Evolutionary conservation across 2,329 filamentous ascomycete genomes (phyloP).

Genomic region (Leptographium wingfieldii): DNA sequence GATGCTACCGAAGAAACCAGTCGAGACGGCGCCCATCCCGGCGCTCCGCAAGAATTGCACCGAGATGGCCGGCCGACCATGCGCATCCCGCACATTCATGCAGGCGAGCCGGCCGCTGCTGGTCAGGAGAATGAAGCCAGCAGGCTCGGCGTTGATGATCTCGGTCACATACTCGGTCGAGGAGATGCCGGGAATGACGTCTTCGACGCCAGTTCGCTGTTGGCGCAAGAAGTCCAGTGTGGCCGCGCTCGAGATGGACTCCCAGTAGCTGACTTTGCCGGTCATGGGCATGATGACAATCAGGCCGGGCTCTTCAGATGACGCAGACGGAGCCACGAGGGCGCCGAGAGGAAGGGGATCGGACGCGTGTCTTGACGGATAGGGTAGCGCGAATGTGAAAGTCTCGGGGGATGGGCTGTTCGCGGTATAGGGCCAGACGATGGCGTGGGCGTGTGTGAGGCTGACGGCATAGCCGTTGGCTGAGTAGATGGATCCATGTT

Average conservation of each 20-base stretch:
- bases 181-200: conserved; percentile 58
- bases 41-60: conserved; percentile 63
- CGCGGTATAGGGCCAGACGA: conserved; percentile 82
- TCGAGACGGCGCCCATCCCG: conserved; percentile 38
- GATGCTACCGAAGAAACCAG: conserved; percentile 70
- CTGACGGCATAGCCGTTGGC: conserved; percentile 63
- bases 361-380: conserved; percentile 50
- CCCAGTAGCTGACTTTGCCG: conserved; percentile 88
- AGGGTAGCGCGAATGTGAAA: conserved; percentile 67
- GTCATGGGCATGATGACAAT: conserved; percentile 73
- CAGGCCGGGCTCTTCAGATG: conserved; percentile 70
- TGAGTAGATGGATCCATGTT: conserved; percentile 54
- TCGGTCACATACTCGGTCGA: conserved; percentile 67
- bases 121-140: conserved; percentile 75
- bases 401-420: conserved; percentile 58
- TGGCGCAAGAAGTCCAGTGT: conserved; percentile 74
- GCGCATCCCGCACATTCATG: conserved; percentile 70
- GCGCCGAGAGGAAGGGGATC: conserved; percentile 73
- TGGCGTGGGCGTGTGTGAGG: conserved; percentile 68
- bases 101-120: conserved; percentile 81
- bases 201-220: conserved; percentile 67
- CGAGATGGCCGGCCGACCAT: conserved; percentile 71
- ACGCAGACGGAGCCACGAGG: conserved; percentile 66
- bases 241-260: conserved; percentile 80
- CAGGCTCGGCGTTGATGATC: conserved; percentile 69